phyloP scores from a whole-genome alignment of 176 grass and related monocot species.

The Poa annua region DNA sequence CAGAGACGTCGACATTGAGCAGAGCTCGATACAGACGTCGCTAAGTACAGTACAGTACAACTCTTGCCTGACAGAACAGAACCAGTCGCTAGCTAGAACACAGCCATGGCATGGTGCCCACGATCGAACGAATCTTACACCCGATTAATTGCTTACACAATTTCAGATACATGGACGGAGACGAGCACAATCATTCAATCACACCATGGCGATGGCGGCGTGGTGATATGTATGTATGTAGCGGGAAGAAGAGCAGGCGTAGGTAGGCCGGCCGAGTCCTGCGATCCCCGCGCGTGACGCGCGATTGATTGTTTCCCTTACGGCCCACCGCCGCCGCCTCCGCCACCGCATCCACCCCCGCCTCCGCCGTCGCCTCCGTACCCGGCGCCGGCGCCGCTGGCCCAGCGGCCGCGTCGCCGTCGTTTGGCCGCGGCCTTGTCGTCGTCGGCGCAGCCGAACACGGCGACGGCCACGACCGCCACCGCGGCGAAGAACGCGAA shows the following conservation, averaged over 20 bases:
- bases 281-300: no score
- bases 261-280: background rate
- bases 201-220: background rate
- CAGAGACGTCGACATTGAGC: no score
- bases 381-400: background rate
- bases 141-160: no score
- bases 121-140: no score
- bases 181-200: background rate
- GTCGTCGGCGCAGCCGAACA: conserved; percentile 27
- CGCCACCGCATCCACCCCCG: background rate
- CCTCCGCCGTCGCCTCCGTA: background rate
- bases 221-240: no score
- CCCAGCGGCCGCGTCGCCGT: background rate
- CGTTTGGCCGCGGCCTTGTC: background rate
- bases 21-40: no score
- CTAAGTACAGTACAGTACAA: no score
- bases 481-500: background rate
- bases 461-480: conserved; percentile 5
- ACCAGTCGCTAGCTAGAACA: no score
- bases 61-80: no score
- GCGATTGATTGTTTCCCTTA: background rate
- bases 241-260: background rate
- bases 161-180: background rate
- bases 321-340: background rate
- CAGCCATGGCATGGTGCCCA: no score